Evolutionary conservation across 768 basidiomycete species (phyloP), one percentile per base, ranked within the genome.

Genomic region (Naganishia onofrii): DNA sequence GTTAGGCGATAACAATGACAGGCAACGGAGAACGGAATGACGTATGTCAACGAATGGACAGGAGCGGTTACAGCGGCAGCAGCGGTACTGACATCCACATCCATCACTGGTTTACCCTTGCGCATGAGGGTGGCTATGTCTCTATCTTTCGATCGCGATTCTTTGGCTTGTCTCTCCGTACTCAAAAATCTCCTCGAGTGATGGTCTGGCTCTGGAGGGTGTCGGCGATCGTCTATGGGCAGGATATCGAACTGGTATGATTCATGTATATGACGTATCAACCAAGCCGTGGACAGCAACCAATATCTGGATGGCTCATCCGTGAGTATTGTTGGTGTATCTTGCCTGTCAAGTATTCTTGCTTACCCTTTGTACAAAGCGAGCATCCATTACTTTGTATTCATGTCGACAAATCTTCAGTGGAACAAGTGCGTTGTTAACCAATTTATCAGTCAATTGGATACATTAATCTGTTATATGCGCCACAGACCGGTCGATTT

Each of bases 61-160:
- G 95, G 94, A 0, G 85, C 90, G 0, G 90, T 97, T 23, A 91
- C 90, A 0, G 87, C n/a, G n/a, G n/a, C 88, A 42, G 92, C 89
- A 0, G 87, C 93, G 0, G 82, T 91, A 36, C 79, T 97, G 9
- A 88, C 90, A 0, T 85, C 87, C n/a, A 0, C 83, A 86, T 23
- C 88, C 88, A 0, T 84, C 85, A 1, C 80, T 83, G 32, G 89
- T 91, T 46, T 97, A 89, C 75, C n/a, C 83, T 99, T 38, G 93
- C 90, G 0, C 95, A 99, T 75, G 94, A 98, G 79, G 93, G 90
- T 51, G 95, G 95, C 0, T 88, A 85, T 76, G 84, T 98, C 72
- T 89, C 88, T 1, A 83, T 94, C n/a, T 99, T 96, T 93, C n/a
- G 75, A 78, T 86, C 67, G 71, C 17, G 70, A 70, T n/a, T 72